Evolutionary conservation across 1,284 basidiomycete species (phyloP).

Genomic region (Takashimella tepidaria): DNA sequence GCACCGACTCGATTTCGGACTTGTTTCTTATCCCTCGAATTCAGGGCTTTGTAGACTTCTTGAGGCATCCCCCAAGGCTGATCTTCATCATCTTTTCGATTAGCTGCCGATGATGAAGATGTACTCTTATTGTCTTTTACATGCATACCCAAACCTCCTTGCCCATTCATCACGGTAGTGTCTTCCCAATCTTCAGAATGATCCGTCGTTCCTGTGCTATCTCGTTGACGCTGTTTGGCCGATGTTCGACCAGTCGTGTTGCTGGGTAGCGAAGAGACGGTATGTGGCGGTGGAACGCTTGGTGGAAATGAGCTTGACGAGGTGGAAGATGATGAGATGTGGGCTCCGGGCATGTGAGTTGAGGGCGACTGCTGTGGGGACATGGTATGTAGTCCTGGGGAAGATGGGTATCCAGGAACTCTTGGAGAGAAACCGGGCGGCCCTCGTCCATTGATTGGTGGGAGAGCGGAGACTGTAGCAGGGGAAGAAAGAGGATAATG

Average conservation of each 20-base stretch:
- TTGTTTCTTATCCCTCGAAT: slow-evolving; percentile 43
- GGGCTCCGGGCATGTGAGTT: slow-evolving; percentile 9
- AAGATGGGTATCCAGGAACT: slow-evolving; percentile 14
- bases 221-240: background rate
- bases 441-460: slow-evolving; percentile 1
- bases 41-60: slow-evolving; percentile 40
- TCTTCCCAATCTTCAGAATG: background rate
- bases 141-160: background rate
- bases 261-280: background rate
- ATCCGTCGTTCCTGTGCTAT: background rate
- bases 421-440: slow-evolving; percentile 17
- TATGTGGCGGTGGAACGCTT: slow-evolving; percentile 7
- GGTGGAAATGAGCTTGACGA: slow-evolving; percentile 13
- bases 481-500: slow-evolving; percentile 14
- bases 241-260: background rate
- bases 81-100: slow-evolving; percentile 14
- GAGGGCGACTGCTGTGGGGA: slow-evolving; percentile 16
- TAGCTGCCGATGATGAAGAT: background rate
- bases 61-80: slow-evolving; percentile 46
- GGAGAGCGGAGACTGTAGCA: slow-evolving; percentile 15
- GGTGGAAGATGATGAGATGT: slow-evolving; percentile 3
- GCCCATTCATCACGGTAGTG: background rate
- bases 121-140: background rate
- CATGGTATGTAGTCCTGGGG: slow-evolving; percentile 13
- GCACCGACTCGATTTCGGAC: slow-evolving; percentile 43